Base-by-base conservation (phyloP, 2,329 filamentous ascomycete genomes). In the Claviceps sp. region DNA sequence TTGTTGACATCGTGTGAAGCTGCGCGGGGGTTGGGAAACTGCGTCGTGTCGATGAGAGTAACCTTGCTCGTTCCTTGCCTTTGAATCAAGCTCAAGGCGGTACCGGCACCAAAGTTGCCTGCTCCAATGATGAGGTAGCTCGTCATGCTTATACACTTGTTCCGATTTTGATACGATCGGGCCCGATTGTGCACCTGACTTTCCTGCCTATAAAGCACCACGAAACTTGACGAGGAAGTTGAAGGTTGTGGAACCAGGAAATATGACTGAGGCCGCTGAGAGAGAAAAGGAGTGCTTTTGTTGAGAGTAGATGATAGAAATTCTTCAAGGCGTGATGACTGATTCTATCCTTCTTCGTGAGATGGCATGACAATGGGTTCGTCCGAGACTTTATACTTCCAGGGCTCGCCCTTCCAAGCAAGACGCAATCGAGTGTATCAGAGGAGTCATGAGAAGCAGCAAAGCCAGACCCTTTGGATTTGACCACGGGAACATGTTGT, bases 1-100 rank as follows among this genome's bases (percentile, higher is more conserved):
- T 71, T 71, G 65, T 69, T 71, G 57, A 70, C 62, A 55, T 71
- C 69, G 38, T 79, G 78, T 11, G 69, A 71, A n/a, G 69, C 69
- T 18, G 69, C 67, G 50, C 66, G 61, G 34, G 67, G 67, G 52
- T 67, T 70, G 50, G 68, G 67, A 36, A 59, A 66, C 14, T 56
- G 53, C 2, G 64, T 60, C 13, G 65, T 65, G 56, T 71, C 69
- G 48, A 71, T 58, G 24, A 71, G 62, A 6, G 60, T 65, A 37
- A 71, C 61, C 16, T 60, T 61, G 53, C 60, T 47, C 4, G 53
- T 54, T 43, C 57, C 54, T 38, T 63, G 59, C 52, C 61, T 58
- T 40, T 58, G 59, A 40, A 62, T 62, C 22, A 70, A 62, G 22
- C 61, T 61, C 46, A 71, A 61, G 48, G 67, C 70, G 3, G 71